A percentile compares a stretch with the other conserved stretches of the same genome.
These are phyloP conservation scores for Lentinula sp. DNA, from an alignment of 768 basidiomycete genomes.

Conservation along the genomic window DNA sequence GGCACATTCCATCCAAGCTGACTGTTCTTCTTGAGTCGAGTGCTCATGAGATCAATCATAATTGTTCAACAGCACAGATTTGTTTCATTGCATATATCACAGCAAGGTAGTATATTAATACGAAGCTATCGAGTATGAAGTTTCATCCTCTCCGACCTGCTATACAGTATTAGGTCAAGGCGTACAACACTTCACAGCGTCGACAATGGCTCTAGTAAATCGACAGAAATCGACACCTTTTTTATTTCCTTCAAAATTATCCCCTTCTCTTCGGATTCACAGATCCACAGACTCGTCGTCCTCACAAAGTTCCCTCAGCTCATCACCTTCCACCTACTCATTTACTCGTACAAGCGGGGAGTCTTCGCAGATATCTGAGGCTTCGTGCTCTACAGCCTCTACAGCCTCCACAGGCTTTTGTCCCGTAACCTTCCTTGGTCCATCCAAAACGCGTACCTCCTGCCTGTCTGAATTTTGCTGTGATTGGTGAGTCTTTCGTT, in stretches of 20 bases:
- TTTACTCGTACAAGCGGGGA: background rate
- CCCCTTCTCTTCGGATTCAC: slow-evolving; percentile 43
- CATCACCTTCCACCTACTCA: slow-evolving; percentile 9
- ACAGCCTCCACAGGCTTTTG: background rate
- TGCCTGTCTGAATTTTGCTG: background rate
- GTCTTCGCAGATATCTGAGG: background rate
- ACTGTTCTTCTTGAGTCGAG: background rate
- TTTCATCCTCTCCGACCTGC: background rate
- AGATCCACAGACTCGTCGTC: slow-evolving; percentile 50
- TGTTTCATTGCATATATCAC: background rate
- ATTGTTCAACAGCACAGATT: slow-evolving; percentile 1
- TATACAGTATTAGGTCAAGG: background rate
- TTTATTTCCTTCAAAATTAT: slow-evolving; percentile 23
- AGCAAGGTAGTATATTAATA: background rate
- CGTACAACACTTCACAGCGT: background rate
- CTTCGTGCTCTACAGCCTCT: background rate
- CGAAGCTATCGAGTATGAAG: background rate
- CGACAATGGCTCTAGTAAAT: background rate
- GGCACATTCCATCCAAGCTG: background rate
- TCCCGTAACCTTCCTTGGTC: background rate
- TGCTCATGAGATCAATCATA: background rate
- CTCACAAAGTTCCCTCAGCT: slow-evolving; percentile 44
- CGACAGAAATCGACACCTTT: slow-evolving; percentile 11
- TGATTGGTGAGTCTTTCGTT: background rate
- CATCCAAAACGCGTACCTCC: background rate